These are phyloP conservation scores for Mycogone perniciosa DNA, from an alignment of 2,329 filamentous ascomycete species.

Conservation along the genomic window DNA sequence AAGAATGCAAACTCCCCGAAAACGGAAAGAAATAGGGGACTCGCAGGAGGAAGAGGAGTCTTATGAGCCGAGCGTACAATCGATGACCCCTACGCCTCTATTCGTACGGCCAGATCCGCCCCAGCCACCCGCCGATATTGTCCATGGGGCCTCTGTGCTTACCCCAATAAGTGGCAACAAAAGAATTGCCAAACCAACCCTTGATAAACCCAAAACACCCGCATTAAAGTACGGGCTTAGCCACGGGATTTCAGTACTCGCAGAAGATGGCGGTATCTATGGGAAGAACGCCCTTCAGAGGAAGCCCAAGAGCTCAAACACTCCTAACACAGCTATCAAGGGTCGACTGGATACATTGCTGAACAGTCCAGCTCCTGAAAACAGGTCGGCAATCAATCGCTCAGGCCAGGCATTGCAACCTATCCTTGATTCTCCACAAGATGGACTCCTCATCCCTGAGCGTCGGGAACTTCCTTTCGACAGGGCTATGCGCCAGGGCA, in stretches of 20 bases:
- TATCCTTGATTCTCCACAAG: neutral
- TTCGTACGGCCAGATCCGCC: slow-evolving; percentile 17
- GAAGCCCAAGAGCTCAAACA: slow-evolving; percentile 2
- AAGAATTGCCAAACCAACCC: slow-evolving; percentile 18
- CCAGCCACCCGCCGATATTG: slow-evolving; percentile 1
- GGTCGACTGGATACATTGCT: slow-evolving; percentile 30
- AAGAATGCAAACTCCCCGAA: slow-evolving; percentile 30
- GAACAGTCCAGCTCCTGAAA: slow-evolving; percentile 20
- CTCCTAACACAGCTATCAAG: slow-evolving; percentile 13
- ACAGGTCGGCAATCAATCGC: slow-evolving; percentile 16
- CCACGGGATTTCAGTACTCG: slow-evolving; percentile 36
- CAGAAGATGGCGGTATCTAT: slow-evolving; percentile 42
- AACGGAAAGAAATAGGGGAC: slow-evolving; percentile 24
- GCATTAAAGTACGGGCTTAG: slow-evolving; percentile 22
- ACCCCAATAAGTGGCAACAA: slow-evolving; percentile 33
- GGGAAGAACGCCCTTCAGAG: slow-evolving; percentile 13
- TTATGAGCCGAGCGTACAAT: slow-evolving; percentile 3
- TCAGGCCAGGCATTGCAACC: slow-evolving; percentile 14
- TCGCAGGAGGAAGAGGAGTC: slow-evolving; percentile 4
- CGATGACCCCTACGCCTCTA: slow-evolving; percentile 15
- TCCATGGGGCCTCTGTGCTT: slow-evolving; percentile 25
- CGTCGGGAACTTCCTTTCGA: slow-evolving; percentile 39
- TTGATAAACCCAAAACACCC: slow-evolving; percentile 17
- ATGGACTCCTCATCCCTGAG: slow-evolving; percentile 29
- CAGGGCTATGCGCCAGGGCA: slow-evolving; percentile 16